phyloP scores from a whole-genome alignment of 2,329 filamentous ascomycete genomes.

The Fusarium sp. region DNA sequence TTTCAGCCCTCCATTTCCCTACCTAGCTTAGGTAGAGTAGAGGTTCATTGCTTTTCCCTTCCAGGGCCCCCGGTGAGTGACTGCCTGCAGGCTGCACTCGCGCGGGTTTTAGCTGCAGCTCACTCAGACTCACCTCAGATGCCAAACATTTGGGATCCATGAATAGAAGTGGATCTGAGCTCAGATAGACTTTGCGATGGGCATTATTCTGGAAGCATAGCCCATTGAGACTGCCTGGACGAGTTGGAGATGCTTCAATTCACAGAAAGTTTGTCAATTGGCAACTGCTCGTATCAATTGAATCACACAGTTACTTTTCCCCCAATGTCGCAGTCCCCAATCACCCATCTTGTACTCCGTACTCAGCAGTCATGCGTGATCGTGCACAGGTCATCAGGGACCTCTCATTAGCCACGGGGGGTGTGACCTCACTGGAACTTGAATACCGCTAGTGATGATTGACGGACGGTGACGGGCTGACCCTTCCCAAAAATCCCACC shows the following conservation, averaged over 20 bases:
- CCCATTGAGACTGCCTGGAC: neutral
- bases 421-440: constrained; percentile 21
- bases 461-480: constrained; percentile 27
- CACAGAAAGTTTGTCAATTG: neutral
- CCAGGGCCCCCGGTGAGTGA: constrained; percentile 10
- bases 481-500: constrained; percentile 41
- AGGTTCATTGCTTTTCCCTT: constrained; percentile 5
- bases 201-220: neutral
- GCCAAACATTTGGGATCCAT: constrained; percentile 9
- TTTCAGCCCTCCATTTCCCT: constrained; percentile 34
- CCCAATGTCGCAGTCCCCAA: constrained; percentile 5
- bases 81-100: constrained; percentile 35
- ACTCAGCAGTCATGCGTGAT: constrained; percentile 34
- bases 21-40: neutral
- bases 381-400: constrained; percentile 36
- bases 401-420: constrained; percentile 27
- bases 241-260: neutral
- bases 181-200: constrained; percentile 9
- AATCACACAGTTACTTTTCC: neutral
- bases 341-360: neutral
- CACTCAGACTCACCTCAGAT: constrained; percentile 12
- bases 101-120: constrained; percentile 33
- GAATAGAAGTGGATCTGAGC: neutral
- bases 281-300: neutral
- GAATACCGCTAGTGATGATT: neutral